These are phyloP conservation scores for Hygrocybe coccinea DNA, from an alignment of 768 basidiomycete species.

Conservation along the genomic window DNA sequence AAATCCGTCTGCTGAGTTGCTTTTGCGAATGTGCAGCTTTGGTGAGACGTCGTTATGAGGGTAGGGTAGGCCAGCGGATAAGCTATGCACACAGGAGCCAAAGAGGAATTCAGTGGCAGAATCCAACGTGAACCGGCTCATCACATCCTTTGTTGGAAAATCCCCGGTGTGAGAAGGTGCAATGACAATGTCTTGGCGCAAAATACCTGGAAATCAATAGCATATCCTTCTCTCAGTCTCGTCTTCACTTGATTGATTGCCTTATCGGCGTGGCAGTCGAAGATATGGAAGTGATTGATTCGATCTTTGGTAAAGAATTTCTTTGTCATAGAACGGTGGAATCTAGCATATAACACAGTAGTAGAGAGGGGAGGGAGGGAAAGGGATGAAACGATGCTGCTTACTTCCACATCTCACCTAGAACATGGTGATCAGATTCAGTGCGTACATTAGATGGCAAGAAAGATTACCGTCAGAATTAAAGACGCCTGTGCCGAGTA, in stretches of 20 bases:
- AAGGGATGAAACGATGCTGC: not conserved
- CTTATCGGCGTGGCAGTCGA: slow-evolving; percentile 48
- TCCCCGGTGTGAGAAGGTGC: not conserved
- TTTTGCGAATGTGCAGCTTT: slow-evolving; percentile 15
- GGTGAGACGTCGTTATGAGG: slow-evolving; percentile 33
- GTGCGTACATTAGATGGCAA: not conserved
- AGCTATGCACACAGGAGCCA: slow-evolving; percentile 46
- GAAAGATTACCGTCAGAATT: slow-evolving; percentile 47
- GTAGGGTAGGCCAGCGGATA: slow-evolving; percentile 48
- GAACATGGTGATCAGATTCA: not conserved
- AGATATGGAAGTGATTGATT: slow-evolving; percentile 59
- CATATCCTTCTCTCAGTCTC: slow-evolving; percentile 42
- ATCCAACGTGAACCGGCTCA: slow-evolving; percentile 55
- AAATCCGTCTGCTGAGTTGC: slow-evolving; percentile 42
- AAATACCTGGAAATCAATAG: slow-evolving; percentile 57
- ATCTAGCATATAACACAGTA: not conserved
- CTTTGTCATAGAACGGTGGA: slow-evolving; percentile 52
- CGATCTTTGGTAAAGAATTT: slow-evolving; percentile 65
- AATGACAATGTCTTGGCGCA: too few species aligned
- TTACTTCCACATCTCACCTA: slow-evolving; percentile 6
- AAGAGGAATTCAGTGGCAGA: slow-evolving; percentile 61
- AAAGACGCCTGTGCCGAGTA: slow-evolving; percentile 57
- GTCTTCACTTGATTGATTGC: slow-evolving; percentile 41
- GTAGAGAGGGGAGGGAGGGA: not conserved
- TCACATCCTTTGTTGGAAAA: slow-evolving; percentile 33